phyloP scores from a whole-genome alignment of 139 green algal genomes.

The Haematococcus lacustris region DNA sequence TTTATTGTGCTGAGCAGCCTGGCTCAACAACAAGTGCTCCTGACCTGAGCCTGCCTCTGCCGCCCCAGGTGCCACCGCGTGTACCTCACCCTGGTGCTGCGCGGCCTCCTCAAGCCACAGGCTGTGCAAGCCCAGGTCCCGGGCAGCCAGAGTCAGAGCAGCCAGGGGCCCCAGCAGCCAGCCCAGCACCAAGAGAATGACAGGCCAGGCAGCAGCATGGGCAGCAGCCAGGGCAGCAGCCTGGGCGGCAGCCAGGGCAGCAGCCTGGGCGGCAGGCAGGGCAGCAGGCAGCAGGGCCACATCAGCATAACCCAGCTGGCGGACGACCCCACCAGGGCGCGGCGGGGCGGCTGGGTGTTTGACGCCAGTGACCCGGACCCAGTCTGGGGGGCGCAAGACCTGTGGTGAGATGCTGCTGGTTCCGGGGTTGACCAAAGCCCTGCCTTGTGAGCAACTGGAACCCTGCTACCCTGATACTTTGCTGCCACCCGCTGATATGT shows the following conservation, averaged over 20 bases:
- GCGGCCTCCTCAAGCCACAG: too few relatives aligned
- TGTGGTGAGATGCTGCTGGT: conserved; percentile 29
- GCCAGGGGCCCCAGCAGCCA: too few relatives aligned
- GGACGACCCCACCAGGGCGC: conserved; percentile 65
- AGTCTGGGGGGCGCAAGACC: conserved; percentile 41
- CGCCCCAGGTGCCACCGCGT: conserved; percentile 94
- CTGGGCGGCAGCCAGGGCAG: background rate
- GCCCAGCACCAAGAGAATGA: too few relatives aligned
- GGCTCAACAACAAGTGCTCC: too few relatives aligned
- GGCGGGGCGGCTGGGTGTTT: conserved; percentile 43
- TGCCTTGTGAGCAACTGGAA: too few relatives aligned
- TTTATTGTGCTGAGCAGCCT: too few relatives aligned
- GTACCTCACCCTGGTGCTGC: conserved; percentile 58
- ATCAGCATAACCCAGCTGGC: conserved; percentile 21
- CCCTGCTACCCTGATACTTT: too few relatives aligned
- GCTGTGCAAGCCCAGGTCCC: too few relatives aligned
- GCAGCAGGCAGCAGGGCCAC: background rate
- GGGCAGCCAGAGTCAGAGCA: too few relatives aligned
- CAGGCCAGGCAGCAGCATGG: background rate
- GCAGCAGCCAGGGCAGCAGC: background rate
- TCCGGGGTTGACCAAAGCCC: too few relatives aligned
- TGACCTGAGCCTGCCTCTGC: too few relatives aligned
- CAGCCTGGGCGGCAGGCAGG: background rate
- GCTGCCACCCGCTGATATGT: background rate
- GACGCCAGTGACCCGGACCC: conserved; percentile 24